Evolutionary conservation across 2,329 filamentous ascomycete species (phyloP), one percentile per base, ranked within the genome.

Genomic region (Cadophora luteo-olivacea): DNA sequence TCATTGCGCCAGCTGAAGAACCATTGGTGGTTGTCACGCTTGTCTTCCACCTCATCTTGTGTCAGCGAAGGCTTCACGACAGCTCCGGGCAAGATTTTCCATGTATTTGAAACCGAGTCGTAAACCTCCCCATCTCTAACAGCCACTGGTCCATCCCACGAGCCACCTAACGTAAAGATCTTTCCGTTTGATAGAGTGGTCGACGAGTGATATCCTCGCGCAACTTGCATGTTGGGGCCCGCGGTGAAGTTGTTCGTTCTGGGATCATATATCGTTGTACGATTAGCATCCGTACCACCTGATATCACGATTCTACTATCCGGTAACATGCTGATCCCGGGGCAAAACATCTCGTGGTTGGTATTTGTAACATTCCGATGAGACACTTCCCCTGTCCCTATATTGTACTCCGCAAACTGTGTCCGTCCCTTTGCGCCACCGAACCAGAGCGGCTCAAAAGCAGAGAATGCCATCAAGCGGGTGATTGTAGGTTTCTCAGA

Each of bases 361-460:
- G 41, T 45, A 14, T 45, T 45, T 1, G 41, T 45, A 19, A 45
- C 6, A 45, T 45, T 45, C 16, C 29, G 24, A 55, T 55, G 52
- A 32, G 52, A 55, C 14, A 55, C 52, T 19, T n/a, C 52, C 29
- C 52, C 29, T 5, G 52, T 55, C 25, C 33, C 52, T 33, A 55
- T 55, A 19, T 33, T 33, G 19, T 55, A 55, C 29, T 55, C 52
- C 14, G 52, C 52, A 33, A 55, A 55, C 29, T 32, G 29, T 11
- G 52, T 55, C 4, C 52, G 11, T 55, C 52, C 52, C 29, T 55
- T 55, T 19, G 52, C 52, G 12, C 52, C 52, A 19, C 52, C 52
- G 14, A 55, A 55, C 52, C 52, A 55, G 12, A 55, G 52, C 12
- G 52, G 52, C 29, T 55, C 52, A 9, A 55, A 55, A 33, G 52